Percentiles rank a stretch among this genome's conserved stretches.
phyloP scores from a whole-genome alignment of 768 basidiomycete species.

The Cystobasidium tubakii region DNA sequence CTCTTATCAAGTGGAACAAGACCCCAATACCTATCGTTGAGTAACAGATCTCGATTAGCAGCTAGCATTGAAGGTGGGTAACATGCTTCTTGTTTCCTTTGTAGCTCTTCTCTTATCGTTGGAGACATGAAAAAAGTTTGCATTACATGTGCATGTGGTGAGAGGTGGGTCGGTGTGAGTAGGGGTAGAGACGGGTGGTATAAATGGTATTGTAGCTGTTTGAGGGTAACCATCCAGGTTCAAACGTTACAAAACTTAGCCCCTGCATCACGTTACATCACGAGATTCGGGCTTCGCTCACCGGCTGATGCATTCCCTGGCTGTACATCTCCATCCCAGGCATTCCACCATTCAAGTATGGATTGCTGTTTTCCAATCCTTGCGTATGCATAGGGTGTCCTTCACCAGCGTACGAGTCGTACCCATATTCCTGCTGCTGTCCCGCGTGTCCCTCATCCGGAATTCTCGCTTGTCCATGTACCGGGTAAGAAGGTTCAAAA shows the following conservation, averaged over 20 bases:
- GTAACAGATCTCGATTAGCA: slow-evolving; percentile 46
- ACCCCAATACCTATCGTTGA: slow-evolving; percentile 60
- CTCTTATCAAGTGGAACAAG: slow-evolving; percentile 66
- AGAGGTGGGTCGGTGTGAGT: slow-evolving; percentile 53
- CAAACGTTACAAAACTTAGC: too few species aligned
- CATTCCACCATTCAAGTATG: slow-evolving; percentile 2
- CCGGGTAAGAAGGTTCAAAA: slow-evolving; percentile 16
- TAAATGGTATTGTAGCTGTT: slow-evolving; percentile 82
- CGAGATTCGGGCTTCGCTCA: background rate
- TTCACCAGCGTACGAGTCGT: background rate
- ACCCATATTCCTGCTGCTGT: slow-evolving; percentile 13
- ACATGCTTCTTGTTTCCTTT: slow-evolving; percentile 54
- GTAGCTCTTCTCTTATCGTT: slow-evolving; percentile 60
- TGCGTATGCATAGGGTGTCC: background rate
- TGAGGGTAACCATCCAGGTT: background rate
- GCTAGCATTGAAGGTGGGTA: slow-evolving; percentile 49
- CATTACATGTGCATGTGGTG: slow-evolving; percentile 49
- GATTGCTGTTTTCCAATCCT: background rate
- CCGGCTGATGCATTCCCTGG: slow-evolving; percentile 14
- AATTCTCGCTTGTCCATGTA: slow-evolving; percentile 6
- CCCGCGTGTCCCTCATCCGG: slow-evolving; percentile 8
- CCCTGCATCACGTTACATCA: too few species aligned
- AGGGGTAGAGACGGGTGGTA: slow-evolving; percentile 69
- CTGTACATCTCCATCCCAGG: slow-evolving; percentile 11
- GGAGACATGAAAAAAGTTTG: slow-evolving; percentile 78